Evolutionary conservation across 192 early-diverging fungal species (phyloP), one percentile per base, ranked within the genome.

Genomic region (Funneliformis mosseae): DNA sequence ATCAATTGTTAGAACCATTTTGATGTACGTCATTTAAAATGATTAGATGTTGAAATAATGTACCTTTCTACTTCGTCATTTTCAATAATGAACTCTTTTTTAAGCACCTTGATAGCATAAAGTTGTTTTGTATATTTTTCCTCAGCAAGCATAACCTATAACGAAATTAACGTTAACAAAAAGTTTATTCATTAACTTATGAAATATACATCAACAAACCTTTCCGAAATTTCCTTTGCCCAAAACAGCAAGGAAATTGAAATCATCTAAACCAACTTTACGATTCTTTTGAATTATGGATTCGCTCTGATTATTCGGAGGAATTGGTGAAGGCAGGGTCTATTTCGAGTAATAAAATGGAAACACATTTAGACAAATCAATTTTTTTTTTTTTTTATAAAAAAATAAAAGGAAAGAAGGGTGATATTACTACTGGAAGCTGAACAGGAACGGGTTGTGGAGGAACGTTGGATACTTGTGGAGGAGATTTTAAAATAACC

Each of bases 181-280:
- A 21, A 42, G 4, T 41, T 27, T 46, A 46, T 18, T 33, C 42
- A 73, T 11, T 45, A 16, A 9, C 43, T 71, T 21, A 33, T n/a
- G 21, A 48, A 74, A 43, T 23, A 9, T 23, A 45, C 28, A 80
- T 25, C 16, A 18, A 14, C 48, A 80, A 76, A 92, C 92, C 88
- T 99, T 99, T 83, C 98, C 98, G 91, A 98, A 99, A 88, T 98
- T 98, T 70, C 98, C 98, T 84, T 97, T 98, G 77, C 98, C 98
- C 14, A 99, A 87, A 3, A 99, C 97, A 25, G 96, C 95, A 71
- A 97, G 81, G 73, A 99, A 96, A 76, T 91, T 94, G 79, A 99
- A 99, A 82, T 99, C 97, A 68, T 97, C 94, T 25, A 97, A 83
- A 2, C 93, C 91, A 62, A 98, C 92, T 72, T 93, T 93, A 43